Conservation (phyloP, 1,139 yeast genomes). For the Wickerhamomyces sp. region DNA sequence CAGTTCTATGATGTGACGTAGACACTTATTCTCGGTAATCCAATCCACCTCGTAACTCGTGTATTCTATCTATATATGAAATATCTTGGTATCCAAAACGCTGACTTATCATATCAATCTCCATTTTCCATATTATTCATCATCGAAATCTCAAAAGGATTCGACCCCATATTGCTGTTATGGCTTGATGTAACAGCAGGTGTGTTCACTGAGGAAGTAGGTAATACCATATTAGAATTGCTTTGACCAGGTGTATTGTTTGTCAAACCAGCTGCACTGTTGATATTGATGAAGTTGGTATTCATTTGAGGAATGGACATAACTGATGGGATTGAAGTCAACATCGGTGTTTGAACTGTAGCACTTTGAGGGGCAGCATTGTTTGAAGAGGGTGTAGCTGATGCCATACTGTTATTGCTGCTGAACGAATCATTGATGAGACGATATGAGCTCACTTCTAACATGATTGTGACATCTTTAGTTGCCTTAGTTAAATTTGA, state of each 20-base stretch:
- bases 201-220: not conserved
- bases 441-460: slow-evolving; percentile 59
- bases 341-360: slow-evolving; percentile 20
- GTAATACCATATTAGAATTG: not conserved
- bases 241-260: not conserved
- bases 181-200: slow-evolving; percentile 2
- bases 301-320: slow-evolving; percentile 23
- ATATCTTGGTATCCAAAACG: no score
- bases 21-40: no score
- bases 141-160: slow-evolving; percentile 24
- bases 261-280: not conserved
- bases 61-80: no score
- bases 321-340: slow-evolving; percentile 22
- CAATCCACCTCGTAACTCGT: no score
- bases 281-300: slow-evolving; percentile 14
- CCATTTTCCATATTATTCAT: slow-evolving; percentile 9
- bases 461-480: slow-evolving; percentile 78
- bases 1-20: no score
- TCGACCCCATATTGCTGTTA: slow-evolving; percentile 6
- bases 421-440: slow-evolving; percentile 24
- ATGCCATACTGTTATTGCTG: slow-evolving; percentile 15
- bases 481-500: slow-evolving; percentile 82
- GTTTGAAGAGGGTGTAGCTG: slow-evolving; percentile 20
- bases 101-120: not conserved
- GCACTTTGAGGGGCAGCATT: slow-evolving; percentile 7